These are phyloP conservation scores for Aureobasidium namibiae DNA, from an alignment of 2,329 filamentous ascomycete genomes.

Conservation along the genomic window DNA sequence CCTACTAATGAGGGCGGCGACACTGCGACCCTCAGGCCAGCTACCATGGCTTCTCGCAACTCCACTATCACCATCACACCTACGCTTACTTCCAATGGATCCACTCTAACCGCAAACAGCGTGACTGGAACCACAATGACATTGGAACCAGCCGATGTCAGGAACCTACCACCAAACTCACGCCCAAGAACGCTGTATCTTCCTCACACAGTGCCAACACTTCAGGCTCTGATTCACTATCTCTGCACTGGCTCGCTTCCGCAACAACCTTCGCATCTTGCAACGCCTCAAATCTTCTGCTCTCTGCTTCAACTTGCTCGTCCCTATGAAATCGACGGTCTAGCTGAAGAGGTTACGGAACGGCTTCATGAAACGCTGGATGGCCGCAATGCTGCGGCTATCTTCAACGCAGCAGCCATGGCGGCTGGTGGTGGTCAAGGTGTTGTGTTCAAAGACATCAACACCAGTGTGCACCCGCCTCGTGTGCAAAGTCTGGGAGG, in stretches of 20 bases:
- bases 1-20: slow-evolving; percentile 66
- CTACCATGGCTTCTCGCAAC: slow-evolving; percentile 51
- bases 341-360: slow-evolving; percentile 88
- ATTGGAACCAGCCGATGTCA: slow-evolving; percentile 43
- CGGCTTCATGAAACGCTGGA: slow-evolving; percentile 83
- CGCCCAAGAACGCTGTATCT: slow-evolving; percentile 84
- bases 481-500: slow-evolving; percentile 41
- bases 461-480: slow-evolving; percentile 30
- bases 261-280: slow-evolving; percentile 64
- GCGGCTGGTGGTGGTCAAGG: slow-evolving; percentile 86
- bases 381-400: slow-evolving; percentile 86
- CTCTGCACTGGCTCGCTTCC: slow-evolving; percentile 89
- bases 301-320: slow-evolving; percentile 88
- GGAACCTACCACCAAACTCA: slow-evolving; percentile 47
- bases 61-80: slow-evolving; percentile 82
- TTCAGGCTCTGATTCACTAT: slow-evolving; percentile 85
- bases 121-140: slow-evolving; percentile 26
- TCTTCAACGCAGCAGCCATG: slow-evolving; percentile 98
- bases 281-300: slow-evolving; percentile 91
- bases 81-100: slow-evolving; percentile 41
- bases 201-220: slow-evolving; percentile 81
- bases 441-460: slow-evolving; percentile 52
- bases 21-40: slow-evolving; percentile 62
- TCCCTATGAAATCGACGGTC: slow-evolving; percentile 85
- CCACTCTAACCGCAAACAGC: slow-evolving; percentile 34